phyloP scores from a whole-genome alignment of 495 filamentous ascomycete genomes.

The Xylaria scruposa region DNA sequence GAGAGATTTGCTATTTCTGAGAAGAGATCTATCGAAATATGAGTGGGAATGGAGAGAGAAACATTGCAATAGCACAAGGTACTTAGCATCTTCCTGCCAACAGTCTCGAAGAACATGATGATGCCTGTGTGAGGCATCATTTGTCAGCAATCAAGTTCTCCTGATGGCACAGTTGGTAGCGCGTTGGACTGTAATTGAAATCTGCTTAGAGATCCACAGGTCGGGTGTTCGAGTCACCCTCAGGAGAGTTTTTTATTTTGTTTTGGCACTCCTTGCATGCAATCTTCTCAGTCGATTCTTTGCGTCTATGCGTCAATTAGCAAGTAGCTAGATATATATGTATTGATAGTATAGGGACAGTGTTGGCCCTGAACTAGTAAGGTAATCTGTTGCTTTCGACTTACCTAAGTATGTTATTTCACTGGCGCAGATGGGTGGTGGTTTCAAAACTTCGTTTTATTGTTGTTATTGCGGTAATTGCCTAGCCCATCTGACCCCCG shows the following conservation, averaged over 20 bases:
- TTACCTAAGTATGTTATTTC: neutral
- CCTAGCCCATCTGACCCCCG: neutral
- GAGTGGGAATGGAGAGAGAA: neutral
- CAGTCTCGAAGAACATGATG: neutral
- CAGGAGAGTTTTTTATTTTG: neutral
- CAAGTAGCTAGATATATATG: neutral
- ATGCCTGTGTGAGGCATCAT: neutral
- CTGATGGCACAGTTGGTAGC: slow-evolving; percentile 19
- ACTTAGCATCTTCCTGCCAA: neutral
- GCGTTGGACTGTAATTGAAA: slow-evolving; percentile 21
- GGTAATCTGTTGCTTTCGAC: neutral
- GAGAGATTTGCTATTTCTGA: neutral
- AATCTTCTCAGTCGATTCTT: no score
- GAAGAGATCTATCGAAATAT: neutral
- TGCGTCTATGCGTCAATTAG: no score
- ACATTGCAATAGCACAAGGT: neutral
- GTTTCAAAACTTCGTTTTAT: neutral
- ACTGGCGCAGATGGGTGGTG: neutral
- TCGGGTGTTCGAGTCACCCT: slow-evolving; percentile 9
- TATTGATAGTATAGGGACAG: neutral
- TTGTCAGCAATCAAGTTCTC: neutral
- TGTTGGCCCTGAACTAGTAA: neutral
- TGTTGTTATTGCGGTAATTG: neutral
- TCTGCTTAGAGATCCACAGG: neutral
- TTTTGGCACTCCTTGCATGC: neutral